Conservation (phyloP, 148 eudicot species). For the Chenopodium album region DNA sequence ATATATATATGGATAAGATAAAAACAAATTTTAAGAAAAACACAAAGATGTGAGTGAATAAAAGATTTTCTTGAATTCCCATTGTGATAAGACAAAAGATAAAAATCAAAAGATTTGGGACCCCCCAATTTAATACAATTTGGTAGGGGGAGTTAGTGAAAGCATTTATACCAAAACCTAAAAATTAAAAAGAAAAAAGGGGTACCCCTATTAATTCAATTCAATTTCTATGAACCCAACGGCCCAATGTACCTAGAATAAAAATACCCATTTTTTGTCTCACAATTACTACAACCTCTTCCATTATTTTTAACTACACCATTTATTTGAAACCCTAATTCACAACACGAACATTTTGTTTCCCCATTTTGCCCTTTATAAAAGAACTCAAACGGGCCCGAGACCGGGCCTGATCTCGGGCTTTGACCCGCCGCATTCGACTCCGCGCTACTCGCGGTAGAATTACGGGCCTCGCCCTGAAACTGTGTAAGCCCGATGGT, state of each 20-base stretch:
- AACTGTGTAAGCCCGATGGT: conserved; percentile 58
- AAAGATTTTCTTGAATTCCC: conserved; percentile 1
- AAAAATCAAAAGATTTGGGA: conserved; percentile 14
- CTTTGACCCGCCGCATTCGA: conserved; percentile 16
- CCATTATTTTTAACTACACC: background rate
- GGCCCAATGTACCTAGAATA: conserved; percentile 29
- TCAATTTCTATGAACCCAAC: conserved; percentile 15
- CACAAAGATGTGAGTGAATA: background rate
- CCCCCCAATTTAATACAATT: conserved; percentile 29
- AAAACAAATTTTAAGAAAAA: background rate
- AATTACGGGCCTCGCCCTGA: conserved; percentile 20
- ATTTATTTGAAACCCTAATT: conserved; percentile 40
- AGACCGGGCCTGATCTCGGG: conserved; percentile 1
- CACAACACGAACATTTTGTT: conserved; percentile 39
- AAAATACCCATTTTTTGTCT: conserved; percentile 26
- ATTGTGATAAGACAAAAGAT: background rate
- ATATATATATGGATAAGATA: background rate
- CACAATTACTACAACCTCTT: conserved; percentile 45
- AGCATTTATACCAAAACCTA: conserved; percentile 27
- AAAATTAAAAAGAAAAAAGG: background rate
- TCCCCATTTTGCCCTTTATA: conserved; percentile 12
- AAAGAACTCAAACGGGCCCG: conserved; percentile 10
- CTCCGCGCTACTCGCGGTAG: conserved; percentile 31
- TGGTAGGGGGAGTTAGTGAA: conserved; percentile 19
- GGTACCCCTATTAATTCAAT: background rate